A percentile compares a stretch with the other conserved stretches of the same genome.
These are phyloP conservation scores for Amphicarpaea edgeworthii DNA, from an alignment of 306 rosid genomes.

Conservation along the genomic window DNA sequence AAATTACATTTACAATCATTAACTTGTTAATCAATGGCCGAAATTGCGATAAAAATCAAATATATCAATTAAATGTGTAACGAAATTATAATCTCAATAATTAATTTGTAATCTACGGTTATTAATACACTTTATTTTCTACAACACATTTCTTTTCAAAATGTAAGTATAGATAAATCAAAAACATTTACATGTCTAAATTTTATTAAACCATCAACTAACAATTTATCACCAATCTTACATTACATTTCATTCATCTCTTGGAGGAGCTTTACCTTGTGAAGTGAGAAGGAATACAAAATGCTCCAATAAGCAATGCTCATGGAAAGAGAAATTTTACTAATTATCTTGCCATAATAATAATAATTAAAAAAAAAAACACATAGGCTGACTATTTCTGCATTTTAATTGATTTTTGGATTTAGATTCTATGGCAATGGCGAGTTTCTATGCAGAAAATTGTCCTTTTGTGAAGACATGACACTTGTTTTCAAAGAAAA, in stretches of 20 bases:
- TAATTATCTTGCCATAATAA: not conserved
- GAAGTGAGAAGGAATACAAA: not conserved
- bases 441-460: conserved; percentile 14
- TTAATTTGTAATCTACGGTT: not conserved
- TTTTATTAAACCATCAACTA: not conserved
- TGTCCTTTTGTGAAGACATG: not conserved
- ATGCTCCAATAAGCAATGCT: not conserved
- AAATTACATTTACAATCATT: not conserved
- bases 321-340: not conserved
- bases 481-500: not conserved
- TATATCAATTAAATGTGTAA: not conserved
- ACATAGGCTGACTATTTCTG: conserved; percentile 19
- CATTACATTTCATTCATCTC: not conserved
- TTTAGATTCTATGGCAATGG: conserved; percentile 3
- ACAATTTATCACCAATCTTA: not conserved
- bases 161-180: not conserved
- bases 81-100: too few species aligned
- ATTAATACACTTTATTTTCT: not conserved
- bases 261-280: not conserved
- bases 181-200: not conserved
- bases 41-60: not conserved
- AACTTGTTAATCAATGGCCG: not conserved
- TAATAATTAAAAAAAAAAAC: not conserved
- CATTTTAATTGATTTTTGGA: conserved; percentile 25
- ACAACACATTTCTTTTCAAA: not conserved